These are phyloP conservation scores for Penicillium antarcticum DNA, from an alignment of 495 filamentous ascomycete species.

Conservation along the genomic window DNA sequence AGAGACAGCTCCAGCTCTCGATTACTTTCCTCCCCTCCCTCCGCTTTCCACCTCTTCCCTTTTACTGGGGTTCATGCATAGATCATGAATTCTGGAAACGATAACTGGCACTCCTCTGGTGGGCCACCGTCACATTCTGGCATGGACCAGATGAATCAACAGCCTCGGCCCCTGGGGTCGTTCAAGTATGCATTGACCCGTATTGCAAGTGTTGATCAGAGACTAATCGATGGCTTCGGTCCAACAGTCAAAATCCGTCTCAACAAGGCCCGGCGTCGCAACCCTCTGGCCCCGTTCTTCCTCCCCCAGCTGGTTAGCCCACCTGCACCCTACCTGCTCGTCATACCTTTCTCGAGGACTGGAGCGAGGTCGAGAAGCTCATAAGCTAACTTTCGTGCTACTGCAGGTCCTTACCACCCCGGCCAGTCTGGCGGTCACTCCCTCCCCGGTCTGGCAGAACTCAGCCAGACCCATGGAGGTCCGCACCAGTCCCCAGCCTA, in stretches of 20 bases:
- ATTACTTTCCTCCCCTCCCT: conserved; percentile 1
- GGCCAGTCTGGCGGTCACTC: conserved; percentile 48
- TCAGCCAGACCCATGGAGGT: conserved; percentile 48
- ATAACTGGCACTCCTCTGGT: conserved; percentile 47
- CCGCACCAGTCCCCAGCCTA: conserved; percentile 49
- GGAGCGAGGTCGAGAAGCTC: neutral
- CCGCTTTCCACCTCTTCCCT: neutral
- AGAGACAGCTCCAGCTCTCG: conserved; percentile 20
- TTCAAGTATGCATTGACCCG: conserved; percentile 33
- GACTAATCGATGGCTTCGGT: conserved; percentile 14
- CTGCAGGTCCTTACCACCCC: conserved; percentile 41
- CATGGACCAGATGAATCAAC: conserved; percentile 47
- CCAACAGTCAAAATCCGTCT: conserved; percentile 41
- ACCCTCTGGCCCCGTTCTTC: conserved; percentile 46
- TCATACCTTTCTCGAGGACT: neutral
- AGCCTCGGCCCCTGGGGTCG: conserved; percentile 43
- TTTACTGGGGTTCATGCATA: conserved; percentile 18
- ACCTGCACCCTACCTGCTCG: neutral
- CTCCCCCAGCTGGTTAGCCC: conserved; percentile 47
- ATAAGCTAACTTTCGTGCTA: conserved; percentile 23
- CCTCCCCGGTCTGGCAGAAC: conserved; percentile 48
- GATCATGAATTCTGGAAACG: conserved; percentile 47
- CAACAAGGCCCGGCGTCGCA: conserved; percentile 48
- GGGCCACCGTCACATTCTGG: conserved; percentile 43
- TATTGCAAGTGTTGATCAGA: neutral